A percentile compares a stretch with the other conserved stretches of the same genome.
phyloP scores from a whole-genome alignment of 2,329 filamentous ascomycete genomes.

The Colletotrichum orbiculare region DNA sequence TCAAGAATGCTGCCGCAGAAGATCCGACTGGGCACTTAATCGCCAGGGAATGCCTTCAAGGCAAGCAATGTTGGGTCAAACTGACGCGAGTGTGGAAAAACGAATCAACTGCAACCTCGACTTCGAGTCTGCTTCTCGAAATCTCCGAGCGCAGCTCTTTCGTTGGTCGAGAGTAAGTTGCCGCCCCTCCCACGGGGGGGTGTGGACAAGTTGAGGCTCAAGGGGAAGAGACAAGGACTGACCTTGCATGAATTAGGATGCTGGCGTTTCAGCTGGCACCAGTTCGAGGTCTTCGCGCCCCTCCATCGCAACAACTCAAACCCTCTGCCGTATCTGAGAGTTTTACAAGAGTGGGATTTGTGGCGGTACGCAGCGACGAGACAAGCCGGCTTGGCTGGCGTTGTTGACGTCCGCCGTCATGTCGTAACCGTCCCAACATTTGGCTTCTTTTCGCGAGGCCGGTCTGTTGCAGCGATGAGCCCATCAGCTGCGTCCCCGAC shows the following conservation, averaged over 20 bases:
- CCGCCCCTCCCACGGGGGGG: constrained; percentile 9
- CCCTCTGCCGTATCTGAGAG: constrained; percentile 24
- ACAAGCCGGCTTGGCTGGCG: background rate
- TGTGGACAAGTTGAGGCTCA: constrained; percentile 28
- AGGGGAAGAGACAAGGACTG: constrained; percentile 27
- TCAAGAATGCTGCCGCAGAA: no score
- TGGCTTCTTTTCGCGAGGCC: constrained; percentile 22
- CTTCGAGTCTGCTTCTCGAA: constrained; percentile 14
- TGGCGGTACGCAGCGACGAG: constrained; percentile 24
- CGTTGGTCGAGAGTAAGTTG: constrained; percentile 18
- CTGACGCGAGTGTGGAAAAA: background rate
- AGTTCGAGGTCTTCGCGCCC: constrained; percentile 29
- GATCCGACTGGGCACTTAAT: no score
- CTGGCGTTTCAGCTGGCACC: constrained; percentile 34
- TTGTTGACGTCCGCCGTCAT: constrained; percentile 20
- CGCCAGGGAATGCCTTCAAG: no score
- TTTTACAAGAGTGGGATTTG: constrained; percentile 31
- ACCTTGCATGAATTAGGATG: constrained; percentile 28
- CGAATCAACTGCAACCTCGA: constrained; percentile 3
- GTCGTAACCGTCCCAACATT: constrained; percentile 20
- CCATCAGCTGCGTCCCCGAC: constrained; percentile 3
- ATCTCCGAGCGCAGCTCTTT: constrained; percentile 21
- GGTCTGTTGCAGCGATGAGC: constrained; percentile 22
- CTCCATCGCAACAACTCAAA: constrained; percentile 36
- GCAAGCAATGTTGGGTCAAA: background rate